These are phyloP conservation scores for Tolypocladium album DNA, from an alignment of 2,329 filamentous ascomycete species.

Conservation along the genomic window DNA sequence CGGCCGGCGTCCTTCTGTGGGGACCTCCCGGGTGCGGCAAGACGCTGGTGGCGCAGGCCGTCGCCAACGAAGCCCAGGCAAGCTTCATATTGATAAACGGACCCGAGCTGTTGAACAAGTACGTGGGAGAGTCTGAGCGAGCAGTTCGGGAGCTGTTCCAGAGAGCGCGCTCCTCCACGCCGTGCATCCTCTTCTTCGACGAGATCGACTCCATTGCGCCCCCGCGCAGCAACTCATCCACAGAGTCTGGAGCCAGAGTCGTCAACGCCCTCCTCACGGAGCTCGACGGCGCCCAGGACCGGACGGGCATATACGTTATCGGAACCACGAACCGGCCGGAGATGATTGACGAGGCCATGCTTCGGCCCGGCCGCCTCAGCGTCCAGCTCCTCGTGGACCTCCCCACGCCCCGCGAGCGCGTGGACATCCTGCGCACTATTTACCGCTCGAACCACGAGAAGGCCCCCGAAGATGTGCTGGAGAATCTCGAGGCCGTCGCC, in stretches of 20 bases:
- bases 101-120: slow-evolving; percentile 93
- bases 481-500: slow-evolving; percentile 53
- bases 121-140: slow-evolving; percentile 90
- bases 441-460: slow-evolving; percentile 33
- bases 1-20: slow-evolving; percentile 87
- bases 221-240: slow-evolving; percentile 64
- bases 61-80: slow-evolving; percentile 88
- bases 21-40: slow-evolving; percentile 95
- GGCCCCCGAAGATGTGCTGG: slow-evolving; percentile 32
- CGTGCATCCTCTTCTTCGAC: slow-evolving; percentile 96
- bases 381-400: slow-evolving; percentile 84
- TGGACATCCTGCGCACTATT: slow-evolving; percentile 71
- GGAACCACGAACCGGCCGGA: slow-evolving; percentile 92
- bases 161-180: slow-evolving; percentile 73
- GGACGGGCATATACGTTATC: slow-evolving; percentile 85
- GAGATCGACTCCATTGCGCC: slow-evolving; percentile 91
- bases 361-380: slow-evolving; percentile 81
- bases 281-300: slow-evolving; percentile 72
- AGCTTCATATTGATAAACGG: slow-evolving; percentile 99
- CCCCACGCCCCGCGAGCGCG: slow-evolving; percentile 66
- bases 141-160: slow-evolving; percentile 87
- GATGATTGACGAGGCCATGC: slow-evolving; percentile 92
- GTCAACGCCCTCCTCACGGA: slow-evolving; percentile 94
- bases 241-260: slow-evolving; percentile 76
- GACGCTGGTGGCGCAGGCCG: slow-evolving; percentile 89